Percentiles rank a stretch among this genome's conserved stretches.
phyloP scores from a whole-genome alignment of 2,329 filamentous ascomycete species.

The Pestalotiopsis sp. region DNA sequence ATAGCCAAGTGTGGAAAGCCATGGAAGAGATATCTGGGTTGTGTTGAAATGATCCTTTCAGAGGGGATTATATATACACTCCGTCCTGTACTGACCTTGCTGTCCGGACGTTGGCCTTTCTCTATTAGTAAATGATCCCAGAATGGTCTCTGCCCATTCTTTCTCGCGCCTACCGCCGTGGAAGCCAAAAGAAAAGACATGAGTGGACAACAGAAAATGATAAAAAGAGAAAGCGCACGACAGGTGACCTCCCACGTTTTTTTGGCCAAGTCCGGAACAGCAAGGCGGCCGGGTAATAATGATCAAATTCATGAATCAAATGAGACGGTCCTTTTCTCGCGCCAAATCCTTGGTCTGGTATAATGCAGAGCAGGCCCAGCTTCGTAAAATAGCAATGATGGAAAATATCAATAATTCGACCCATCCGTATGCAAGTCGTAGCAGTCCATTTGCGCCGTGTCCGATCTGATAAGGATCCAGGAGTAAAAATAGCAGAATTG shows the following conservation, averaged over 20 bases:
- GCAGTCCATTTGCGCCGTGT: constrained; percentile 31
- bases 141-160: constrained; percentile 31
- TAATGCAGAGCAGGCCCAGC: constrained; percentile 25
- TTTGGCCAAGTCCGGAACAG: constrained; percentile 40
- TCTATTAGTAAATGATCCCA: constrained; percentile 33
- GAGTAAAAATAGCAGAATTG: constrained; percentile 14
- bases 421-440: constrained; percentile 34
- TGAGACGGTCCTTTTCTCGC: constrained; percentile 29
- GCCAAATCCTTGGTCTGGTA: constrained; percentile 29
- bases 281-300: constrained; percentile 32
- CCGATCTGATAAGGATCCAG: constrained; percentile 31
- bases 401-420: constrained; percentile 29
- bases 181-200: constrained; percentile 26
- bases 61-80: constrained; percentile 54
- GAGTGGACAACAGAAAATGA: constrained; percentile 21
- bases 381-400: constrained; percentile 25
- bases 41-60: constrained; percentile 36
- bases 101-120: constrained; percentile 48
- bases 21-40: constrained; percentile 20
- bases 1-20: neutral
- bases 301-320: constrained; percentile 27
- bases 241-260: constrained; percentile 26
- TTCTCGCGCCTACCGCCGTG: constrained; percentile 28
- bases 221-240: constrained; percentile 14
- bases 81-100: constrained; percentile 52